phyloP scores from a whole-genome alignment of 805 yeast species.

The Zygoascus ofunaensis region DNA sequence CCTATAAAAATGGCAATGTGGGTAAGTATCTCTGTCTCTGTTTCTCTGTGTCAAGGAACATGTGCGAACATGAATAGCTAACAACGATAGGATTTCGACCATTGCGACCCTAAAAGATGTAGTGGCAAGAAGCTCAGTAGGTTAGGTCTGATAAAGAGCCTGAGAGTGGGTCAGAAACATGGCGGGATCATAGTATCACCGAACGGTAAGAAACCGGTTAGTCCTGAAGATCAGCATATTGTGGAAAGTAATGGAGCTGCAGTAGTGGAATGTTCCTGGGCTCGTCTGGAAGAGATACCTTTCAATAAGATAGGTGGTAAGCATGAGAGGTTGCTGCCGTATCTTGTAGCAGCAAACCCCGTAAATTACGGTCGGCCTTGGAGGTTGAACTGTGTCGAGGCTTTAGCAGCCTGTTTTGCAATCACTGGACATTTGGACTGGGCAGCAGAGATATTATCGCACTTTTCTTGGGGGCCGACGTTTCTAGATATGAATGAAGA shows the following conservation, averaged over 20 bases:
- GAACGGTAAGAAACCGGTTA: constrained; percentile 80
- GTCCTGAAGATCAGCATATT: constrained; percentile 73
- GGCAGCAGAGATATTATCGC: constrained; percentile 67
- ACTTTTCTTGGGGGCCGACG: constrained; percentile 91
- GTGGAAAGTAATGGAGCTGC: constrained; percentile 86
- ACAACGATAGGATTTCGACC: constrained; percentile 76
- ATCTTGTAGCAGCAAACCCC: constrained; percentile 91
- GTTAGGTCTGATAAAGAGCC: constrained; percentile 66
- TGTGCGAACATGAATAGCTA: too few species aligned
- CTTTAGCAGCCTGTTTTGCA: constrained; percentile 93
- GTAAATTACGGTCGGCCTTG: constrained; percentile 96
- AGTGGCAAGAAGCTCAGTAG: constrained; percentile 91
- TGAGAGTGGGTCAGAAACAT: constrained; percentile 89
- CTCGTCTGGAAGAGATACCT: constrained; percentile 93
- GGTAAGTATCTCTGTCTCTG: constrained; percentile 19
- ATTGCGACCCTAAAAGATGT: constrained; percentile 96
- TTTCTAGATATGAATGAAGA: constrained; percentile 78
- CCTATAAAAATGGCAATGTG: constrained; percentile 94
- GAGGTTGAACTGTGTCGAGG: constrained; percentile 94
- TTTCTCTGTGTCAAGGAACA: too few species aligned
- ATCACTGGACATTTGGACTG: constrained; percentile 85
- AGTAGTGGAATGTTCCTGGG: constrained; percentile 98
- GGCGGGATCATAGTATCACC: constrained; percentile 89
- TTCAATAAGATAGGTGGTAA: constrained; percentile 86
- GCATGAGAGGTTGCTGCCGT: constrained; percentile 79